A percentile compares a stretch with the other conserved stretches of the same genome.
phyloP scores from a whole-genome alignment of 768 basidiomycete genomes.

The Favolaschia claudopus region DNA sequence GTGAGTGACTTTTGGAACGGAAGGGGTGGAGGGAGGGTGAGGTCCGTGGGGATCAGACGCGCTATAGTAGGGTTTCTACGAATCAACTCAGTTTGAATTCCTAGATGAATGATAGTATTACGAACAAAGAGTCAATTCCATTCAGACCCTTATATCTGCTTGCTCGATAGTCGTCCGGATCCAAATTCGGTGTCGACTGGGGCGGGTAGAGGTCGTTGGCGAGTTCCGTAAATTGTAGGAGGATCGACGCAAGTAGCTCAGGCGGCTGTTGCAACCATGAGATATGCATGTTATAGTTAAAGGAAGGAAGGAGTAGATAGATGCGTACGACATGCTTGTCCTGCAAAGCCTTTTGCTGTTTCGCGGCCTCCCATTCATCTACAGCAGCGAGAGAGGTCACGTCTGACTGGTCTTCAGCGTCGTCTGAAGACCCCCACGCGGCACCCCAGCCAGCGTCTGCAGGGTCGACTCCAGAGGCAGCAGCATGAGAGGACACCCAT shows the following conservation, averaged over 20 bases:
- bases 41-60: constrained; percentile 57
- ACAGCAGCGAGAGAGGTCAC: constrained; percentile 39
- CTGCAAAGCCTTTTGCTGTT: constrained; percentile 61
- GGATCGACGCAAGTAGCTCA: constrained; percentile 64
- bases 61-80: constrained; percentile 49
- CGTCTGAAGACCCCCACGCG: constrained; percentile 46
- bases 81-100: background rate
- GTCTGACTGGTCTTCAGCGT: constrained; percentile 20
- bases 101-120: constrained; percentile 21
- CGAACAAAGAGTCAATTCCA: constrained; percentile 69
- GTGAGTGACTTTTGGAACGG: constrained; percentile 64
- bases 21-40: constrained; percentile 55
- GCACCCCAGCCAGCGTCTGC: constrained; percentile 47
- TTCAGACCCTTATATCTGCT: constrained; percentile 53
- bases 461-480: constrained; percentile 13
- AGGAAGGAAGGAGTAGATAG: constrained; percentile 25
- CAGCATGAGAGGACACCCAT: constrained; percentile 43
- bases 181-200: constrained; percentile 9
- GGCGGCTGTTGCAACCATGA: constrained; percentile 60
- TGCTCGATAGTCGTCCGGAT: constrained; percentile 36
- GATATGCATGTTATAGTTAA: constrained; percentile 29
- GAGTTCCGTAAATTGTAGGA: constrained; percentile 61
- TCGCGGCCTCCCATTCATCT: constrained; percentile 77
- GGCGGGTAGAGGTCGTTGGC: constrained; percentile 61
- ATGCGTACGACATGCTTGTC: constrained; percentile 71